Evolutionary conservation across 2,329 filamentous ascomycete genomes (phyloP), one percentile per base, ranked within the genome.

Genomic region (Cryphonectria carpinicola): DNA sequence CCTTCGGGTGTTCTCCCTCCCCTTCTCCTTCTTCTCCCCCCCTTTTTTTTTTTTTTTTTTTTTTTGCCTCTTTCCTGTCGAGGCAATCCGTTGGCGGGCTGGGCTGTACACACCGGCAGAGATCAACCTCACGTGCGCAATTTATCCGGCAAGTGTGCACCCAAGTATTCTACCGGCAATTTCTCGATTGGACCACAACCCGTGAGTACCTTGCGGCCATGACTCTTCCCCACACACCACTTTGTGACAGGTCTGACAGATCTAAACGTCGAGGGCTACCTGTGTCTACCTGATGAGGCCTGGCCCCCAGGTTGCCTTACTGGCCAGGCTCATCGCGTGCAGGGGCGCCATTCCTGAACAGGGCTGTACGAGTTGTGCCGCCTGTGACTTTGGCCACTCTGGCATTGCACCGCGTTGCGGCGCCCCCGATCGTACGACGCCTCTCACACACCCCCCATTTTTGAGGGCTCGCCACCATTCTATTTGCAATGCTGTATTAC

Each of bases 241-340:
- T 17, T 58, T 58, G 54, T 58, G 54, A 58, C 54, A 58, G 25
- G 54, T 58, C 54, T 58, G 25, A 32, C 28, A 32, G 54, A 58
- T 58, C 54, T 35, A 6, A 58, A 58, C 17, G 11, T 58, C 25
- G 54, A 58, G 6, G 54, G 25, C 52, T 56, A 5, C 52, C 25
- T 28, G 25, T 56, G 25, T 56, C 52, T 56, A 25, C 25, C 25
- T 56, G n/a, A 14, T 2, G 11, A 28, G 52, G 3, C 32, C 52
- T 56, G 49, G 49, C 22, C 49, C 43, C 8, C 5, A 17, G 54
- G 25, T 3, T 28, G 52, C 2, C 1, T n/a, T 56, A 28, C 52
- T 58, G 54, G 14, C 54, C 25, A 19, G 13, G 54, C 28, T 28
- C 28, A 8, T 28, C 13, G 46, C 46, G 5, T 17, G 54, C 54